Conservation (phyloP, 306 rosid species). For the Ammopiptanthus mongolicus region DNA sequence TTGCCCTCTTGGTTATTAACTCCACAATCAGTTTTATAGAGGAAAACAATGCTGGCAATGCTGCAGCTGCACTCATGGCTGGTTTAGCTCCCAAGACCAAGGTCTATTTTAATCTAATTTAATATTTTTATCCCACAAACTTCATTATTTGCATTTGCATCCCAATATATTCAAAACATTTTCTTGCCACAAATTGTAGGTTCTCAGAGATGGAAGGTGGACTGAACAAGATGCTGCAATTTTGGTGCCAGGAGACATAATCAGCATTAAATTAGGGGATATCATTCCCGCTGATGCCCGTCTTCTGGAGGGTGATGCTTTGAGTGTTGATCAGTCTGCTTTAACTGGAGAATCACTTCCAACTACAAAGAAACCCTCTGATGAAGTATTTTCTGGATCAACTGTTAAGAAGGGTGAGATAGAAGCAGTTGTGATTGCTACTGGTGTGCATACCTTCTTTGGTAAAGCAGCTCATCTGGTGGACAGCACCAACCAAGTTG, state of each 20-base stretch:
- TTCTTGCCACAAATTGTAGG: constrained; percentile 40
- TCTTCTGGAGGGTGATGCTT: constrained; percentile 96
- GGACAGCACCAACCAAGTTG: constrained; percentile 98
- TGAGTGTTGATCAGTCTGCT: constrained; percentile 97
- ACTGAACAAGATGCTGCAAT: constrained; percentile 92
- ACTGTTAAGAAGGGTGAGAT: constrained; percentile 97
- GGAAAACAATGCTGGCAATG: constrained; percentile 97
- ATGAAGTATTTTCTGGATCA: constrained; percentile 97
- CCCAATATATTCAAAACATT: neutral
- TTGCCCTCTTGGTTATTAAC: constrained; percentile 67
- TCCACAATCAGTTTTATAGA: constrained; percentile 95
- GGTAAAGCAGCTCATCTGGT: constrained; percentile 98
- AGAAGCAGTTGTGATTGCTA: constrained; percentile 96
- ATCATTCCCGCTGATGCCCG: constrained; percentile 99
- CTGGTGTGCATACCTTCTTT: constrained; percentile 98
- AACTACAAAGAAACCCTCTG: constrained; percentile 81
- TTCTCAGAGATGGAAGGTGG: constrained; percentile 94
- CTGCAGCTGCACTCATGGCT: constrained; percentile 99
- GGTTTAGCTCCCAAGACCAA: constrained; percentile 98
- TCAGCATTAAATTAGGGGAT: constrained; percentile 94
- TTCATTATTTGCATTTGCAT: neutral
- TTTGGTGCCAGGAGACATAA: constrained; percentile 93
- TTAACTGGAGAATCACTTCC: constrained; percentile 98
- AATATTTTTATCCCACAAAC: neutral
- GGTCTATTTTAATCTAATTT: constrained; percentile 34